A percentile compares a stretch with the other conserved stretches of the same genome.
These are phyloP conservation scores for Ogataea glucozyma DNA, from an alignment of 805 yeast genomes.

Conservation along the genomic window DNA sequence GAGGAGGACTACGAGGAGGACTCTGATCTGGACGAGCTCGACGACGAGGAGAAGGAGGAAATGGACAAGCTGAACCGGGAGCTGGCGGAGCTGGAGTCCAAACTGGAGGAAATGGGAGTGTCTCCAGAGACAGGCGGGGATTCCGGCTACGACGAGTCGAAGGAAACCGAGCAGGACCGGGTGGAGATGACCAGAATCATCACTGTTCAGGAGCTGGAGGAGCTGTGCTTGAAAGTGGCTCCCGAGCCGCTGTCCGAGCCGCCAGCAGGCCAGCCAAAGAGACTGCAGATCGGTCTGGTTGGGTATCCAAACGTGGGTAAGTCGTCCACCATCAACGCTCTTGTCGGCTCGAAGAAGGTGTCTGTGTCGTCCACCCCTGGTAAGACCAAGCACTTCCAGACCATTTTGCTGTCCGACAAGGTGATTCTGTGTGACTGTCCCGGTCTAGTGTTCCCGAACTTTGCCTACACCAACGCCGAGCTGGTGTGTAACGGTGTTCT, in stretches of 20 bases:
- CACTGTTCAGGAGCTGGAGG: constrained; percentile 82
- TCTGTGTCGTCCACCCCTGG: constrained; percentile 99
- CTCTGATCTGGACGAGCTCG: constrained; percentile 13
- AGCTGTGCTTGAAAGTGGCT: constrained; percentile 70
- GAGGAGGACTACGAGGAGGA: constrained; percentile 24
- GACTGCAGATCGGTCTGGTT: constrained; percentile 88
- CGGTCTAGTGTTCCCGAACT: constrained; percentile 97
- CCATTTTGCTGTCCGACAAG: constrained; percentile 78
- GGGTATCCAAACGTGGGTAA: constrained; percentile 89
- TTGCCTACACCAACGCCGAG: constrained; percentile 95
- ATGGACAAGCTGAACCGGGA: constrained; percentile 20
- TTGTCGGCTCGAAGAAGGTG: constrained; percentile 96
- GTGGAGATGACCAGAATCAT: constrained; percentile 65
- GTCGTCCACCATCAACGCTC: constrained; percentile 96
- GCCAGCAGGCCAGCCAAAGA: constrained; percentile 55
- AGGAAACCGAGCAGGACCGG: constrained; percentile 34
- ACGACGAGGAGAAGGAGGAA: constrained; percentile 24
- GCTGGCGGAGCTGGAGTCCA: constrained; percentile 26
- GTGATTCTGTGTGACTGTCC: constrained; percentile 97
- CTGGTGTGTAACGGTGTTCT: constrained; percentile 97
- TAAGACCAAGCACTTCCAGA: constrained; percentile 98
- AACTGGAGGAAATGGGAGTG: constrained; percentile 22
- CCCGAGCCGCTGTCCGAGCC: constrained; percentile 65
- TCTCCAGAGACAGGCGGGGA: constrained; percentile 16
- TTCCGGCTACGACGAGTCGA: constrained; percentile 9